Evolutionary conservation across 257 asterid genomes (phyloP).

Genomic region (Fraxinus americana): DNA sequence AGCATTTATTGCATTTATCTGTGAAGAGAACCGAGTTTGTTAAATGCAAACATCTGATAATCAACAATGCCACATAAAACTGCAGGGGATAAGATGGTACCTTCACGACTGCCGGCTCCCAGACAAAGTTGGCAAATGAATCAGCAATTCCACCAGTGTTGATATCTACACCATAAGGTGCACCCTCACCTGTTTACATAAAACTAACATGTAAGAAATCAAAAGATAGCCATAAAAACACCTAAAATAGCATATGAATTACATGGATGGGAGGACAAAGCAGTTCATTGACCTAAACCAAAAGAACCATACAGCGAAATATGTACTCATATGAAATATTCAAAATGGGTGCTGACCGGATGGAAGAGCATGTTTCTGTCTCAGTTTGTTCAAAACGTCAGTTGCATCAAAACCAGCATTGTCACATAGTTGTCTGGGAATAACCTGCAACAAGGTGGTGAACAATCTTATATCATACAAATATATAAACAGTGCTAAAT

Average conservation of each 20-base stretch:
- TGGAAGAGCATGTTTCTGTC: constrained; percentile 49
- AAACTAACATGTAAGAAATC: not conserved
- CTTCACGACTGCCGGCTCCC: constrained; percentile 95
- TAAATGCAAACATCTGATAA: not conserved
- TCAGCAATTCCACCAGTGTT: constrained; percentile 68
- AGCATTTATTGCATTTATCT: constrained; percentile 88
- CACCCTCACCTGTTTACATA: constrained; percentile 49
- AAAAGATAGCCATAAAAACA: not conserved
- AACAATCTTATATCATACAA: constrained; percentile 1
- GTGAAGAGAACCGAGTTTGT: constrained; percentile 5
- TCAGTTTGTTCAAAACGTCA: constrained; percentile 45
- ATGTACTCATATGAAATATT: not conserved
- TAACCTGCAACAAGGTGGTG: constrained; percentile 32
- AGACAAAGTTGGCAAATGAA: constrained; percentile 76
- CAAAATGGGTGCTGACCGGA: constrained; percentile 29
- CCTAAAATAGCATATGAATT: not conserved
- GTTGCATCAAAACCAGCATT: constrained; percentile 57
- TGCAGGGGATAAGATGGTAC: constrained; percentile 27
- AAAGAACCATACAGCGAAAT: not conserved
- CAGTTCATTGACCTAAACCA: not conserved
- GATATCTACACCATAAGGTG: constrained; percentile 56
- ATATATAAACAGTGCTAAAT: constrained; percentile 4
- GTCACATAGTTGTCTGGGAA: constrained; percentile 54
- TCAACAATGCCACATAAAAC: not conserved
- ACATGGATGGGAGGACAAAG: not conserved